Evolutionary conservation across 129 eudicot genomes (phyloP), one percentile per base, ranked within the genome.

Genomic region (Rutidosis leptorrhynchoides): DNA sequence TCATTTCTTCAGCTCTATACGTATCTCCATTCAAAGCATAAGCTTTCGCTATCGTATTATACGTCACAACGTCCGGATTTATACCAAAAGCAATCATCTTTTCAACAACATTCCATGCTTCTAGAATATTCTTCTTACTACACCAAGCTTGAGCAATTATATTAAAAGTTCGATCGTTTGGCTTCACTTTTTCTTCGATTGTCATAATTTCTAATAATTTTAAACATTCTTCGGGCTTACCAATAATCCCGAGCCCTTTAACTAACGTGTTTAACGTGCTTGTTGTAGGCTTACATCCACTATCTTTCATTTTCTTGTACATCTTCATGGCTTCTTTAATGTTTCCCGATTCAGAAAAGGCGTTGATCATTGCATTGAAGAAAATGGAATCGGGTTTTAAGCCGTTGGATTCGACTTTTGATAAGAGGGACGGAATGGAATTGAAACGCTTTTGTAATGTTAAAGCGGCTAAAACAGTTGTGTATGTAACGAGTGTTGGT

Each of bases 401-500:
- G 49, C 91, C 98, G 28, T 84, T 78, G 23, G 83, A 72, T 76
- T 85, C 96, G 10, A 92, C 76, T 75, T 79, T 85, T 5, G 87
- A 70, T 49, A 92, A 86, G 62, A 92, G 95, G 30, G 76, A 70
- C 10, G 95, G 89, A 60, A 92, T 84, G 46, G 90, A 83, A 62
- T 74, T 85, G 74, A 85, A 83, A 33, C 84, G 88, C 61, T 80
- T 88, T 71, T 88, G 91, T 25, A 78, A 67, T 2, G 91, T 92
- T 58, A 92, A 80, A 62, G 95, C 98, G 28, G 98, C 87, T 66
- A 92, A 74, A 10, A 92, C 66, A 52, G 90, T 86, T 20, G 96
- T 93, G 81, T 93, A 89, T 51, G 99, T 93, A 66, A 89, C 88
- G 32, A 93, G 95, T 70, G 85, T 85, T 25, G 96, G 99, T 60